Conservation (phyloP, 495 filamentous ascomycete species). For the Podospora pseudocomata region DNA sequence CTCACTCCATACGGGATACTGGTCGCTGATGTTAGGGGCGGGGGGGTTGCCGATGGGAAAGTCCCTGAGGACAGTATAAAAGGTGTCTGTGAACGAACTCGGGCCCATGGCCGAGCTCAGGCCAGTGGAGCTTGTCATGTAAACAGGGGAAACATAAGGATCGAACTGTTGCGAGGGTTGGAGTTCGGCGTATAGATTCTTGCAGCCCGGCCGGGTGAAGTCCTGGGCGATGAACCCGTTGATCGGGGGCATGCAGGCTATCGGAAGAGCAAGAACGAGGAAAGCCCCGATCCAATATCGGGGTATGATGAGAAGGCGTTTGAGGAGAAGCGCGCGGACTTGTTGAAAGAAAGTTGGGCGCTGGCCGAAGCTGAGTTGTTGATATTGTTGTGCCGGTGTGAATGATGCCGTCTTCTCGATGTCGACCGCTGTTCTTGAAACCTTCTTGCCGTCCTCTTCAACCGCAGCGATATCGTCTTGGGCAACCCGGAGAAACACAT, state of each 20-base stretch:
- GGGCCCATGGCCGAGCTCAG: background rate
- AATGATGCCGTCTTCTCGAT: conserved; percentile 4
- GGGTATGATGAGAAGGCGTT: conserved; percentile 19
- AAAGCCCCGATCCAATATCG: conserved; percentile 23
- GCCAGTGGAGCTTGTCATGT: background rate
- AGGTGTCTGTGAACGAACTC: background rate
- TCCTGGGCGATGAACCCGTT: conserved; percentile 11
- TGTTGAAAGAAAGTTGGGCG: conserved; percentile 20
- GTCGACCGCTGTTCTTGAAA: background rate
- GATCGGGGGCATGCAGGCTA: conserved; percentile 24
- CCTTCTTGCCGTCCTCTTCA: conserved; percentile 14
- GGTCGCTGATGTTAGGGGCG: background rate
- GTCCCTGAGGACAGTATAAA: background rate
- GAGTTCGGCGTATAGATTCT: background rate
- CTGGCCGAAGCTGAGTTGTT: conserved; percentile 17
- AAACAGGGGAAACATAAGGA: background rate
- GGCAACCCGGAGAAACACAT: conserved; percentile 75
- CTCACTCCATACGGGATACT: background rate
- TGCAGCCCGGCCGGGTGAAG: conserved; percentile 15
- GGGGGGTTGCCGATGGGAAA: background rate
- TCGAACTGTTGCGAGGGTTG: background rate
- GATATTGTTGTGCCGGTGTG: background rate
- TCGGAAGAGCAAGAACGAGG: conserved; percentile 19
- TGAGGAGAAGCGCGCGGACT: conserved; percentile 18
- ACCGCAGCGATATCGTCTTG: conserved; percentile 52